Conservation (phyloP, 192 early-diverging fungal species). For the Entomortierella chlamydospora region DNA sequence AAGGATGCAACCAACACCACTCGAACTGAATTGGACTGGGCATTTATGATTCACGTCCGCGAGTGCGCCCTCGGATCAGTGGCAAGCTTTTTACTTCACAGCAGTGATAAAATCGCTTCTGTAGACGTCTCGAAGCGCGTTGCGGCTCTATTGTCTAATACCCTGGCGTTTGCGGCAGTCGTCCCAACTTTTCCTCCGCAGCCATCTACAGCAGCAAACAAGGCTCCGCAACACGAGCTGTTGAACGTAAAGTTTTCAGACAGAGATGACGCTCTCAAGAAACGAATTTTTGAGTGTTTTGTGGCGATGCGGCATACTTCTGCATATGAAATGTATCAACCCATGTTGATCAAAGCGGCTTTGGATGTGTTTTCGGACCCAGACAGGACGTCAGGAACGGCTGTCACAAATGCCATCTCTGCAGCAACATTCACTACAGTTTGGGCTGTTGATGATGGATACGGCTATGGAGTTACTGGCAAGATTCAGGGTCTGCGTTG, state of each 20-base stretch:
- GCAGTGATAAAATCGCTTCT: slow-evolving; percentile 69
- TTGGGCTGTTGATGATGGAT: slow-evolving; percentile 67
- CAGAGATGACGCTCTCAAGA: slow-evolving; percentile 69
- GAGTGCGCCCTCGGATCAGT: slow-evolving; percentile 80
- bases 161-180: slow-evolving; percentile 68
- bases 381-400: slow-evolving; percentile 62
- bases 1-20: slow-evolving; percentile 70
- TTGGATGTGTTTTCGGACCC: slow-evolving; percentile 65
- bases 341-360: slow-evolving; percentile 57
- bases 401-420: slow-evolving; percentile 59
- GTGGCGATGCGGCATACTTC: slow-evolving; percentile 66
- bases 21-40: slow-evolving; percentile 73
- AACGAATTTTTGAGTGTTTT: slow-evolving; percentile 81
- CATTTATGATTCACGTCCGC: slow-evolving; percentile 64
- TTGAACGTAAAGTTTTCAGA: slow-evolving; percentile 62
- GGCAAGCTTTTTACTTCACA: slow-evolving; percentile 77
- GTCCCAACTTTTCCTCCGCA: slow-evolving; percentile 63
- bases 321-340: slow-evolving; percentile 63
- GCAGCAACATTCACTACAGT: slow-evolving; percentile 62
- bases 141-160: slow-evolving; percentile 78
- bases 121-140: slow-evolving; percentile 84
- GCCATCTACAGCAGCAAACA: slow-evolving; percentile 40
- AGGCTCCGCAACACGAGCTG: slow-evolving; percentile 28
- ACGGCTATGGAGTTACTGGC: slow-evolving; percentile 68
- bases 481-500: slow-evolving; percentile 62